A percentile compares a stretch with the other conserved stretches of the same genome.
These are phyloP conservation scores for Populus pruinosa DNA, from an alignment of 345 rosid genomes.

Conservation along the genomic window DNA sequence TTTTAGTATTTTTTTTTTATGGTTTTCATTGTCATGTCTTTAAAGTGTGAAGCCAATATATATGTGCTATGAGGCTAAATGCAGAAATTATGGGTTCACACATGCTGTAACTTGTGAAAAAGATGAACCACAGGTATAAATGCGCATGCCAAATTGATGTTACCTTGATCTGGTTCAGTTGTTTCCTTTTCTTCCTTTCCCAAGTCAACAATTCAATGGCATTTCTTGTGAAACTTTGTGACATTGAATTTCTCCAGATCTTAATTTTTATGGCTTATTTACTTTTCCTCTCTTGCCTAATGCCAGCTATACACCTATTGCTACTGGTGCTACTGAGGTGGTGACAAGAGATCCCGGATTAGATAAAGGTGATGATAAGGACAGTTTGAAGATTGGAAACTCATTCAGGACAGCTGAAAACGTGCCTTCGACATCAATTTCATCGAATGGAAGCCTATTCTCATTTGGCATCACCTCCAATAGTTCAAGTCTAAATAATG, in stretches of 20 bases:
- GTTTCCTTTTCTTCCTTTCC: not conserved
- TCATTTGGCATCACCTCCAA: conserved; percentile 32
- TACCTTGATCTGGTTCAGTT: not conserved
- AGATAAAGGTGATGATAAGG: conserved; percentile 31
- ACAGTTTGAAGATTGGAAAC: conserved; percentile 26
- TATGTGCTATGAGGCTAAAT: not conserved
- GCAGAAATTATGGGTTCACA: not conserved
- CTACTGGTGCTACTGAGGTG: conserved; percentile 33
- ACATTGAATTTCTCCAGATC: not conserved
- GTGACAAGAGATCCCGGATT: conserved; percentile 36
- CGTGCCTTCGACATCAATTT: conserved; percentile 32
- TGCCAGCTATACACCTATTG: conserved; percentile 44
- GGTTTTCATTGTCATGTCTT: not conserved
- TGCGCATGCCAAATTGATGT: not conserved
- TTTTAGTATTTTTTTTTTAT: not conserved
- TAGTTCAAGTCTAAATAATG: conserved; percentile 37
- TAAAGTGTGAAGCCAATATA: not conserved
- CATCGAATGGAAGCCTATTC: conserved; percentile 39
- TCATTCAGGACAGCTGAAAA: conserved; percentile 21
- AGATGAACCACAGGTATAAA: not conserved
- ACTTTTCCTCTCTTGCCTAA: not conserved
- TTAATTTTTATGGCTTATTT: not conserved
- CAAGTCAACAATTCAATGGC: not conserved
- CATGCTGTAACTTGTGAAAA: not conserved
- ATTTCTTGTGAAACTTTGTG: not conserved